These are phyloP conservation scores for Grifola frondosa DNA, from an alignment of 1,284 basidiomycete genomes.

Conservation along the genomic window DNA sequence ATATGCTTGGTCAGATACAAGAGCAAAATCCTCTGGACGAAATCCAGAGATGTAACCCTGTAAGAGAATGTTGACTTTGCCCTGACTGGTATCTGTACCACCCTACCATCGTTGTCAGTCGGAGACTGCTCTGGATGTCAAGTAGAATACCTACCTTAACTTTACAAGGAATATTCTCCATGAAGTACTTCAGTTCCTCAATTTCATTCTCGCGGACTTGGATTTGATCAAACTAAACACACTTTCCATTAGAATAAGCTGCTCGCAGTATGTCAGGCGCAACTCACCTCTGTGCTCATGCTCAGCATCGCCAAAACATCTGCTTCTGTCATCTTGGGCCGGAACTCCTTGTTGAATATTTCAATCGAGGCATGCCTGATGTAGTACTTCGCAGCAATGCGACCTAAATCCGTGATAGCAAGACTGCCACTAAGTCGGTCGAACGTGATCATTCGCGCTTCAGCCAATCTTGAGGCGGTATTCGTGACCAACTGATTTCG, in stretches of 20 bases:
- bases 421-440: constrained; percentile 66
- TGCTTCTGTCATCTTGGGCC: constrained; percentile 89
- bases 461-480: constrained; percentile 74
- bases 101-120: constrained; percentile 43
- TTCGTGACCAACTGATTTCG: constrained; percentile 71
- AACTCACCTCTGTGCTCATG: constrained; percentile 83
- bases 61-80: constrained; percentile 95
- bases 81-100: constrained; percentile 74
- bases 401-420: constrained; percentile 82
- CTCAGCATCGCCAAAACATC: constrained; percentile 88
- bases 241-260: constrained; percentile 2
- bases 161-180: constrained; percentile 74
- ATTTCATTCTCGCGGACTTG: constrained; percentile 90
- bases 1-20: constrained; percentile 95
- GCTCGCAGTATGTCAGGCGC: constrained; percentile 2
- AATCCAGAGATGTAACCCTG: constrained; percentile 88
- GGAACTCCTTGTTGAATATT: constrained; percentile 85
- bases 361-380: constrained; percentile 87
- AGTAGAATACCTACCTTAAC: constrained; percentile 57
- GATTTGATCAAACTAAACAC: constrained; percentile 85
- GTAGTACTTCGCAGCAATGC: constrained; percentile 97
- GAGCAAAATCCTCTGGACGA: constrained; percentile 90
- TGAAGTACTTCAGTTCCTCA: constrained; percentile 77
- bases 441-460: constrained; percentile 83
- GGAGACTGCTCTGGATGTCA: not conserved